These are phyloP conservation scores for Termitomyces sp. DNA, from an alignment of 768 basidiomycete genomes.

Conservation along the genomic window DNA sequence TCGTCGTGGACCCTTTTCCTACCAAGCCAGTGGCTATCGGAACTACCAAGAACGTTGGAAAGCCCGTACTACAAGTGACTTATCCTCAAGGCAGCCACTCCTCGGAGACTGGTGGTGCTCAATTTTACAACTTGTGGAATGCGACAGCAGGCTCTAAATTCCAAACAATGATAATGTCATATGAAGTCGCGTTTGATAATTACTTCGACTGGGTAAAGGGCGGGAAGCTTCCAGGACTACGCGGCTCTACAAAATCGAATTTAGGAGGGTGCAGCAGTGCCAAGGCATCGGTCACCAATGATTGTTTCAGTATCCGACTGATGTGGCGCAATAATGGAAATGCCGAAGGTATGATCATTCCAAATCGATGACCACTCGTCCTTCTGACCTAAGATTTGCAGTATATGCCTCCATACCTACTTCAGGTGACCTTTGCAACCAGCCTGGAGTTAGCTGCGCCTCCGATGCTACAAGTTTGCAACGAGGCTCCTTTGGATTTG, in stretches of 20 bases:
- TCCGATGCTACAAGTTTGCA: constrained; percentile 68
- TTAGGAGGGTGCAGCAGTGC: constrained; percentile 66
- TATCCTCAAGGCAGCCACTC: constrained; percentile 63
- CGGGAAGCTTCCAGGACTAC: constrained; percentile 73
- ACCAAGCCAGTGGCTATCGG: constrained; percentile 33
- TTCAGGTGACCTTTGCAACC: constrained; percentile 53
- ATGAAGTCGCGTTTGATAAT: constrained; percentile 69
- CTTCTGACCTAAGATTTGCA: constrained; percentile 19
- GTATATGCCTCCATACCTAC: constrained; percentile 81
- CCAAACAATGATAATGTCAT: constrained; percentile 65
- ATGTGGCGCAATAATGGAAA: constrained; percentile 70
- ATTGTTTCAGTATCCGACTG: constrained; percentile 69
- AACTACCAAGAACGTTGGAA: constrained; percentile 22
- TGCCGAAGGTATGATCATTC: constrained; percentile 60
- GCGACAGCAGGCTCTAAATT: constrained; percentile 51
- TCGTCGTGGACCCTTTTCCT: constrained; percentile 68
- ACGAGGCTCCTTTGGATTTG: constrained; percentile 62
- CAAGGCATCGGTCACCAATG: constrained; percentile 49
- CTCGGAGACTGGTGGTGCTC: constrained; percentile 58
- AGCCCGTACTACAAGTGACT: constrained; percentile 55
- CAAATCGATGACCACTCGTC: neutral
- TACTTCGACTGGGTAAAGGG: constrained; percentile 70
- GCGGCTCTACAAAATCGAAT: constrained; percentile 59
- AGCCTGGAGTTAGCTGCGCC: constrained; percentile 58
- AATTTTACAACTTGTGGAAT: constrained; percentile 71